These are phyloP conservation scores for Tetracladium setigerum DNA, from an alignment of 495 filamentous ascomycete species.

Conservation along the genomic window DNA sequence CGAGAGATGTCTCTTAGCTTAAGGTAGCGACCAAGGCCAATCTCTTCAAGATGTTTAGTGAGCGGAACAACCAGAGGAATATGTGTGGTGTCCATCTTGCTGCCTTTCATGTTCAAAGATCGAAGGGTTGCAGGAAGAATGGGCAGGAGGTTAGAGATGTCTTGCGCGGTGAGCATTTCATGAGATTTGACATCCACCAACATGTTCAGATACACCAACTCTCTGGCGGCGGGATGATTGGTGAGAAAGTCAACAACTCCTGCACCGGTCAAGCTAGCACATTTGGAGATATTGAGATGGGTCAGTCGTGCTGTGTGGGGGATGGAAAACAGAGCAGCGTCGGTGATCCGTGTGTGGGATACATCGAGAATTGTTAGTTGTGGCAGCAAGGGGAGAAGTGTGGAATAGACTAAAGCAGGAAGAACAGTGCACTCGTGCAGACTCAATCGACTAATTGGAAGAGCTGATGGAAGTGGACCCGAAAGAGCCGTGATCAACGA, in stretches of 20 bases:
- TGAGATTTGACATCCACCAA: conserved; percentile 66
- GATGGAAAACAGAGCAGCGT: conserved; percentile 63
- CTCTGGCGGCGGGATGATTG: conserved; percentile 61
- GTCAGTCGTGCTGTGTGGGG: conserved; percentile 65
- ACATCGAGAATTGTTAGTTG: conserved; percentile 76
- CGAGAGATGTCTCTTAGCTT: conserved; percentile 55
- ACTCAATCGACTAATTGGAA: conserved; percentile 62
- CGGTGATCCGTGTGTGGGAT: conserved; percentile 70
- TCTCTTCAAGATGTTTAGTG: conserved; percentile 74
- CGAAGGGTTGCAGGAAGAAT: conserved; percentile 59
- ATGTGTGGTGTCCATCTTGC: conserved; percentile 58
- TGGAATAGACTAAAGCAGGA: conserved; percentile 58
- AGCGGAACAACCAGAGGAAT: conserved; percentile 57
- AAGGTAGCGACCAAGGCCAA: conserved; percentile 66
- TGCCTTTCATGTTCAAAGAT: conserved; percentile 72
- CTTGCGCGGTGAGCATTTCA: conserved; percentile 58
- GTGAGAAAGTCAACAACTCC: conserved; percentile 65
- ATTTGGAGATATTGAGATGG: conserved; percentile 74
- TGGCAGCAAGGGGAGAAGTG: conserved; percentile 59
- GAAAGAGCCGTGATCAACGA: conserved; percentile 37
- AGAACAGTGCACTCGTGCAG: conserved; percentile 79
- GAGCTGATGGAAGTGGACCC: conserved; percentile 26
- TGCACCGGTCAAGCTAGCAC: conserved; percentile 59
- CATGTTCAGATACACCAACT: conserved; percentile 69
- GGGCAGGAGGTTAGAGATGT: conserved; percentile 60